These are phyloP conservation scores for Anisodus acutangulus DNA, from an alignment of 257 asterid species.

Conservation along the genomic window DNA sequence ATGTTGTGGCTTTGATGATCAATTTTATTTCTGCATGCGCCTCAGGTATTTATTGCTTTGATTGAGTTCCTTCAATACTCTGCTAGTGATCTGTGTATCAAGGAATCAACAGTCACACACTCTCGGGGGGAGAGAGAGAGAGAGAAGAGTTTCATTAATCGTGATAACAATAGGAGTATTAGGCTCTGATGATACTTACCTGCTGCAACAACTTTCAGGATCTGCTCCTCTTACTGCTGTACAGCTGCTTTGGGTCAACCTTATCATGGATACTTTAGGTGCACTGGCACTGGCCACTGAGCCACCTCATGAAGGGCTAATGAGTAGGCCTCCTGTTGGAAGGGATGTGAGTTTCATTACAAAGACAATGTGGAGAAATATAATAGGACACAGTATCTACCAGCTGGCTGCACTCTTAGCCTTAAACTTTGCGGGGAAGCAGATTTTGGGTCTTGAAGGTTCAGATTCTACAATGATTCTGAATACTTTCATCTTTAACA, in stretches of 20 bases:
- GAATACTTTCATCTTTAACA: conserved; percentile 93
- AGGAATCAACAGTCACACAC: background rate
- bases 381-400: conserved; percentile 87
- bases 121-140: background rate
- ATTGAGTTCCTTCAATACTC: background rate
- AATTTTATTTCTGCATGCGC: conserved; percentile 83
- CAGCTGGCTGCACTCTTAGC: conserved; percentile 74
- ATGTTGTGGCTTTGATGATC: conserved; percentile 91
- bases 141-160: background rate
- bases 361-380: conserved; percentile 90
- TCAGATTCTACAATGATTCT: conserved; percentile 64
- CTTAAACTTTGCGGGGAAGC: conserved; percentile 73
- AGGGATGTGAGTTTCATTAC: conserved; percentile 80
- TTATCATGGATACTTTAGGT: conserved; percentile 98
- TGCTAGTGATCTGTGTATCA: background rate
- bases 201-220: conserved; percentile 52
- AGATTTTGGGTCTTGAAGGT: conserved; percentile 63
- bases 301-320: conserved; percentile 90
- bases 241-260: conserved; percentile 98
- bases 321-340: conserved; percentile 84
- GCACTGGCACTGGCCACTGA: conserved; percentile 99
- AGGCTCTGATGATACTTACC: background rate
- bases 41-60: conserved; percentile 55
- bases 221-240: conserved; percentile 99
- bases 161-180: background rate